These are phyloP conservation scores for Neurospora sp. DNA, from an alignment of 495 filamentous ascomycete genomes.

Conservation along the genomic window DNA sequence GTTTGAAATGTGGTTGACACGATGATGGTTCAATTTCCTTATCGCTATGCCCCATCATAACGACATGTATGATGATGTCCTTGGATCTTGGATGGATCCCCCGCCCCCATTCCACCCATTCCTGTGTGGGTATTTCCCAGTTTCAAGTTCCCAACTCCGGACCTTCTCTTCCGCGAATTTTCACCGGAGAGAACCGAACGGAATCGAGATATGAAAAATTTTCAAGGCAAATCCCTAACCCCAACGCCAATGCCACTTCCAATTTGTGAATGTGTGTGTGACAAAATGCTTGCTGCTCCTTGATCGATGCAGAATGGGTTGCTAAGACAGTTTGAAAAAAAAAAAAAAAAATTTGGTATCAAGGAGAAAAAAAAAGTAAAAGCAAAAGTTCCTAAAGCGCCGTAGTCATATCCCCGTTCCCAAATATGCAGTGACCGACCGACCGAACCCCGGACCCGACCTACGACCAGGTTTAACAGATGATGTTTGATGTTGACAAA, in stretches of 20 bases:
- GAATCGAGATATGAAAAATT: neutral
- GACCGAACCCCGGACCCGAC: neutral
- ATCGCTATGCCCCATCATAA: neutral
- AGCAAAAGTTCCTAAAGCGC: neutral
- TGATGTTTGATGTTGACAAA: neutral
- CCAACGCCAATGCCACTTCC: neutral
- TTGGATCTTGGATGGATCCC: neutral
- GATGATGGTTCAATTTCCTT: neutral
- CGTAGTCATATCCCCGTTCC: neutral
- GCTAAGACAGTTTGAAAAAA: neutral
- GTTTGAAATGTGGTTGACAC: neutral
- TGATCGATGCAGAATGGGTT: neutral
- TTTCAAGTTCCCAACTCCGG: neutral
- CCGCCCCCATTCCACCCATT: neutral
- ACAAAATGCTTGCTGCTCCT: neutral
- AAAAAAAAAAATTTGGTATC: no score
- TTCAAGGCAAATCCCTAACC: neutral
- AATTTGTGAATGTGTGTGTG: neutral
- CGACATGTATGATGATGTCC: neutral
- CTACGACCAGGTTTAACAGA: neutral
- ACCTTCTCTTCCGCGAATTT: neutral
- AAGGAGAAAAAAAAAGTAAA: neutral
- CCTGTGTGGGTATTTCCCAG: neutral
- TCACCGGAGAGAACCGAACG: neutral
- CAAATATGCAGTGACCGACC: neutral